phyloP scores from a whole-genome alignment of 129 eudicot species.

The Pseudognaphalium luteoalbum region DNA sequence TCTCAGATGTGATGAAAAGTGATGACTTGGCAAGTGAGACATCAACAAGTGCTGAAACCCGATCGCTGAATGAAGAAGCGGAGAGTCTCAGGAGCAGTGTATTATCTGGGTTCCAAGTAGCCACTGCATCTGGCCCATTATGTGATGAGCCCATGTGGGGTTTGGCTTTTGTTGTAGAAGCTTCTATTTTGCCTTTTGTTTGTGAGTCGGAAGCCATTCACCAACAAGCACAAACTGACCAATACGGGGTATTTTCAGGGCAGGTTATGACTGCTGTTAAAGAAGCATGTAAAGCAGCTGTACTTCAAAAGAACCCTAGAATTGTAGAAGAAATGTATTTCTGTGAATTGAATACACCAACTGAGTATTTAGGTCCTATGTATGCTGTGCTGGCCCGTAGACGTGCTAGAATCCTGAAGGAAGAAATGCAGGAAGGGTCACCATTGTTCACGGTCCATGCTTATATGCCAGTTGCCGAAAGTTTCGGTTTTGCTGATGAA shows the following conservation, averaged over 20 bases:
- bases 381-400: conserved; percentile 86
- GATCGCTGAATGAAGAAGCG: conserved; percentile 59
- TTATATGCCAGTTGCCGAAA: conserved; percentile 88
- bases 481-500: conserved; percentile 93
- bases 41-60: conserved; percentile 30
- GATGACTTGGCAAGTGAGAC: conserved; percentile 21
- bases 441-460: conserved; percentile 92
- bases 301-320: conserved; percentile 79
- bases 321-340: conserved; percentile 89
- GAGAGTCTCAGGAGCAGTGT: conserved; percentile 74
- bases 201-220: conserved; percentile 42
- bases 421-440: conserved; percentile 98
- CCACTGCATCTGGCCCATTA: conserved; percentile 88
- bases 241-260: conserved; percentile 81
- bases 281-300: conserved; percentile 87
- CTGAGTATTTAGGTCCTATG: conserved; percentile 75
- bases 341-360: conserved; percentile 85
- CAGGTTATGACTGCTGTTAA: conserved; percentile 96
- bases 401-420: conserved; percentile 84
- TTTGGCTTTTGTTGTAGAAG: conserved; percentile 78
- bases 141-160: conserved; percentile 99
- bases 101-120: conserved; percentile 91
- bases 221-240: conserved; percentile 49
- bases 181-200: conserved; percentile 46
- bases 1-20: conserved; percentile 17